Base-by-base conservation (phyloP, 129 eudicot species). In the Lactuca saligna region DNA sequence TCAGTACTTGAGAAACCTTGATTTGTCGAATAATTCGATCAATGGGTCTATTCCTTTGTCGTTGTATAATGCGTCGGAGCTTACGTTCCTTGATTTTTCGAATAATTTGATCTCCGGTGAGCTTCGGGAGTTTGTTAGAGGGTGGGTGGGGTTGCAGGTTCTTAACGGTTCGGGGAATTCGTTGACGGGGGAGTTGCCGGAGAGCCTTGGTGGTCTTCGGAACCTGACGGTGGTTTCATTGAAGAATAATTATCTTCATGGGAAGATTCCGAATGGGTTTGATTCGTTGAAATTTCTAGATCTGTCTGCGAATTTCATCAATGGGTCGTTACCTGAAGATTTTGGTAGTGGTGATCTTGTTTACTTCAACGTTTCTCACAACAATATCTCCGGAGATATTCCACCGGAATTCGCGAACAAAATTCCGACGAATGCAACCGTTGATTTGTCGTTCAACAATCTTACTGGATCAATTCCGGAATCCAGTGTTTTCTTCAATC, bases 381-480 rank as follows among this genome's bases (percentile, higher is more conserved):
- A 94, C 77, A 81, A 79, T 48, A 53, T 94, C 9, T 81, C 95
- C 63, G 97, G 99, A 7, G 80, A 78, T 49, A 90, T 94, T 42
- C 90, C 99, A 3, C 65, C 75, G 67, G 86, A 83, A 29, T 85
- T 90, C 63, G 71, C 76, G 0, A 71, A 63, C 29, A 73, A 75
- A 7, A 44, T 94, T 2, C 89, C 97, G 5, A 32, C 72, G 0
- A 94, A 82, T 20, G 87, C 95, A 0, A 87, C 91, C 2, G 29
- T 94, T 14, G 99, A 94, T 83, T 81, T 94, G 25, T 87, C 99
- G 1, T 84, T 38, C 78, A 94, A 94, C 57, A 87, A 87, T 48
- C 78, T 94, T 13, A 83, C 91, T 3, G 99, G 99, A 16, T 61
- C 79, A 39, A 82, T 94, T 9, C 99, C 99, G 14, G 83, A 81